Base-by-base conservation (phyloP, 768 basidiomycete species). In the Leccinum incarnatum region DNA sequence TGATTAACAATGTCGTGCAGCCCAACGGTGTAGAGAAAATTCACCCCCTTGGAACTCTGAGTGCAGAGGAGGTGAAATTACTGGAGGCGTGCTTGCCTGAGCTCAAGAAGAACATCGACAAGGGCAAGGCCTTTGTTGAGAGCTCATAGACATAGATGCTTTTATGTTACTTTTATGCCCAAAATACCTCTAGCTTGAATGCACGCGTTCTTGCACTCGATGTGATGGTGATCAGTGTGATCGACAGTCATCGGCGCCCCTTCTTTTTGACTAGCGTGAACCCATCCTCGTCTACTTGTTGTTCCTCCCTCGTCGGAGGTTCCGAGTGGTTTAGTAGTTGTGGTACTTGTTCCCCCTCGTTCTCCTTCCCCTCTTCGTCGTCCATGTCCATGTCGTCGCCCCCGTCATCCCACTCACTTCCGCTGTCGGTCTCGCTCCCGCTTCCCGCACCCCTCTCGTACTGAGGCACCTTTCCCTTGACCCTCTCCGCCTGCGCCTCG, bases 71-170 rank as follows among this genome's bases (percentile, higher is more conserved):
- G 80, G 75, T 95, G 82, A 84, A 85, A 72, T 82, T 97, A 58
- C 78, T 99, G 68, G 88, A 85, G 25, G 94, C 88, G 32, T 93
- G 90, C 81, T 73, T 95, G 68, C 92, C 93, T 64, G 93, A 94
- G 66, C 84, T 99, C 68, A 91, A 91, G 85, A 95, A 91, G 87
- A 98, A 97, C 85, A 96, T 98, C 68, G 91, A 92, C 77, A 98
- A 95, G 87, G 95, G 95, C 77, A 85, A 81, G 76, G 81, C 83
- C 47, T 93, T 92, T 63, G 88, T 83, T 64, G 82, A 83, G 71
- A 66, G 52, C 59, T 57, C 70, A 50, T 74, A 72, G 71, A 72
- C 17, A 37, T 53, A 36, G 60, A 63, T 29, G 27, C 27, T 29
- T 29, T 8, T 29, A 29, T 29, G 66, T 68, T 50, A 46, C 5